Conservation (phyloP, 257 asterid genomes). For the Solanum pinnatisectum region DNA sequence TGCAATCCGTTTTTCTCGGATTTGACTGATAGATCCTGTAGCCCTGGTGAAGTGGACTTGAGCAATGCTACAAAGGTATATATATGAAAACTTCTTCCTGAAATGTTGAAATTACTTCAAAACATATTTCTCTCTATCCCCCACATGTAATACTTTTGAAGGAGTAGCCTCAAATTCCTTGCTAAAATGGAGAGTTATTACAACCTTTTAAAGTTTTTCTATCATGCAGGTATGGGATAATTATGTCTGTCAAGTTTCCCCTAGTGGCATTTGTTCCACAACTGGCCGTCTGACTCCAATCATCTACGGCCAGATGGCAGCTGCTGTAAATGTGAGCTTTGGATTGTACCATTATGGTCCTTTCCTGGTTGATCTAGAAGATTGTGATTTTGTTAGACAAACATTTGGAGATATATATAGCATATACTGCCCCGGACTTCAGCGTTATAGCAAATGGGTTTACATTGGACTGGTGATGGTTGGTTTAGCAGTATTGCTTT, state of each 20-base stretch:
- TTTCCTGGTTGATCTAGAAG: constrained; percentile 58
- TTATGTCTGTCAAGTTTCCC: constrained; percentile 56
- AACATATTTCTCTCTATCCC: not conserved
- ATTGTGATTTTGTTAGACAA: constrained; percentile 63
- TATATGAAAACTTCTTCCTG: not conserved
- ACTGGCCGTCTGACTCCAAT: constrained; percentile 71
- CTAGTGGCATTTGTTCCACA: constrained; percentile 44
- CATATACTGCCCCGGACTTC: constrained; percentile 54
- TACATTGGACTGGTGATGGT: constrained; percentile 67
- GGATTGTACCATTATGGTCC: constrained; percentile 59
- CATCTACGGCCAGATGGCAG: constrained; percentile 54
- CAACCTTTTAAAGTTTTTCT: not conserved
- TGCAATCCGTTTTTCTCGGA: constrained; percentile 73
- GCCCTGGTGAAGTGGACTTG: constrained; percentile 57
- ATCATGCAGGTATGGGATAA: constrained; percentile 56
- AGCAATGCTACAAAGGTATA: constrained; percentile 73
- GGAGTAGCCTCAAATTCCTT: not conserved
- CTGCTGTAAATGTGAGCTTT: constrained; percentile 57
- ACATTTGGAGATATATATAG: constrained; percentile 43
- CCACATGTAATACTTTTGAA: not conserved
- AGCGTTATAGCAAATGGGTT: constrained; percentile 38
- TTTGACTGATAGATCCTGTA: constrained; percentile 49
- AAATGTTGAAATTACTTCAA: not conserved
- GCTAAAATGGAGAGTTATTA: not conserved
- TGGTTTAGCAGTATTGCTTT: constrained; percentile 59